These are phyloP conservation scores for Hortaea werneckii DNA, from an alignment of 2,329 filamentous ascomycete species.

Conservation along the genomic window DNA sequence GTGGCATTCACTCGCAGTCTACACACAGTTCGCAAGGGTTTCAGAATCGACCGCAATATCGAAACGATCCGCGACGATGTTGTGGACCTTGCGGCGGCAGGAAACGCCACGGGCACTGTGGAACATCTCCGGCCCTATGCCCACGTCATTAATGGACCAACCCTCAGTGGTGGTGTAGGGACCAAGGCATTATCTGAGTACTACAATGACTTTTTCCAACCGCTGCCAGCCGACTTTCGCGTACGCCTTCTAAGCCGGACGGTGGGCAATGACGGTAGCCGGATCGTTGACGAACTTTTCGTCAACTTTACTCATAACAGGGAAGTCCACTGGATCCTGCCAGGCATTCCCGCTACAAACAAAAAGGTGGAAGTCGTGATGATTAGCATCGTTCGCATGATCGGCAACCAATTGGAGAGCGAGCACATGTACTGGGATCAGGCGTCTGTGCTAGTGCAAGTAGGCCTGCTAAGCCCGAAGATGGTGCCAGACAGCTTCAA, in stretches of 20 bases:
- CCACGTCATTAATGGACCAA: conserved; percentile 34
- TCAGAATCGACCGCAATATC: conserved; percentile 40
- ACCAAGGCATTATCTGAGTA: conserved; percentile 37
- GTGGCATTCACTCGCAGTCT: conserved; percentile 61
- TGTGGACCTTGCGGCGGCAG: conserved; percentile 13
- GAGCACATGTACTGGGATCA: conserved; percentile 56
- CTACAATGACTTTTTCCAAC: conserved; percentile 48
- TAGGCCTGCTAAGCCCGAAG: conserved; percentile 49
- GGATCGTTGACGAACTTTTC: conserved; percentile 52
- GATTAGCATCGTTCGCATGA: conserved; percentile 46
- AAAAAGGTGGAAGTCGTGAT: conserved; percentile 46
- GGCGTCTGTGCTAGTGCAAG: conserved; percentile 49
- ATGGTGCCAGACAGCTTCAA: conserved; percentile 38
- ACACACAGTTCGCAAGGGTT: conserved; percentile 48
- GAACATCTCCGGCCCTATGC: conserved; percentile 29
- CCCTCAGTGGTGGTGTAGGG: conserved; percentile 37
- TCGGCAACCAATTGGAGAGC: conserved; percentile 43
- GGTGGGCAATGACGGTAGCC: conserved; percentile 39
- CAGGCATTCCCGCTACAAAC: conserved; percentile 46
- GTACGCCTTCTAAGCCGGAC: conserved; percentile 49
- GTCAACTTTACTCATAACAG: conserved; percentile 48
- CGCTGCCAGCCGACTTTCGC: conserved; percentile 39
- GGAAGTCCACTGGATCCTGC: conserved; percentile 49
- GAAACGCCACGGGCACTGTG: conserved; percentile 28
- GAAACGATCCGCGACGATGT: conserved; percentile 35